Evolutionary conservation across 805 yeast species (phyloP).

Genomic region (Candida nemodendra): DNA sequence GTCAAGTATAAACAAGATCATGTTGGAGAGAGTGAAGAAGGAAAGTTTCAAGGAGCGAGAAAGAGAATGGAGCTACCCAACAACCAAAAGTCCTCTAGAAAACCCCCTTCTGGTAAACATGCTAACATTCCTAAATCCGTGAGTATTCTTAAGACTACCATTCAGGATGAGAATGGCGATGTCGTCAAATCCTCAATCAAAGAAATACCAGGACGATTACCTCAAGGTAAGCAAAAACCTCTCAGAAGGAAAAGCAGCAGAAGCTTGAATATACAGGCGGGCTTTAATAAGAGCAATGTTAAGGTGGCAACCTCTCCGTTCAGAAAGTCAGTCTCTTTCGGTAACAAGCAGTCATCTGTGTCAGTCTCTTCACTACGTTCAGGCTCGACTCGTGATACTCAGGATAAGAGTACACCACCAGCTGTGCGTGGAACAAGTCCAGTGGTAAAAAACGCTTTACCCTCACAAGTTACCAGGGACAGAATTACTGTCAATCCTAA

Average conservation of each 20-base stretch:
- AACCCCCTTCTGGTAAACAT: conserved; percentile 7
- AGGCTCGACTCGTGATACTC: conserved; percentile 1
- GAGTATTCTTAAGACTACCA: conserved; percentile 32
- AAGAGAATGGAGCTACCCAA: conserved; percentile 8
- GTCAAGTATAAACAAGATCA: conserved; percentile 34
- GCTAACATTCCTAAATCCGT: conserved; percentile 28
- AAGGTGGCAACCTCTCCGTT: conserved; percentile 48
- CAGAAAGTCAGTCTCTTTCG: conserved; percentile 48
- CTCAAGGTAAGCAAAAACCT: conserved; percentile 25
- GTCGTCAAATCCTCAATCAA: conserved; percentile 28
- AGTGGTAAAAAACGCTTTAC: not conserved
- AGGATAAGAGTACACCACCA: not conserved
- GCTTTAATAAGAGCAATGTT: conserved; percentile 30
- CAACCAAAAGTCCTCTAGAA: conserved; percentile 7
- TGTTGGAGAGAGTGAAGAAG: conserved; percentile 11
- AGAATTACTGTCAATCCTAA: conserved; percentile 21
- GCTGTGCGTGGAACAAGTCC: conserved; percentile 1
- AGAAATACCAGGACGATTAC: conserved; percentile 31
- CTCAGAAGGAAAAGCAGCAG: conserved; percentile 13
- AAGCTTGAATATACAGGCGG: conserved; percentile 15
- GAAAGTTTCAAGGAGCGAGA: conserved; percentile 17
- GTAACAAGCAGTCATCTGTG: conserved; percentile 17
- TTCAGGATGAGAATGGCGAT: conserved; percentile 34
- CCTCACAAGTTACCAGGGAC: not conserved
- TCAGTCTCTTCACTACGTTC: conserved; percentile 9